A percentile compares a stretch with the other conserved stretches of the same genome.
Evolutionary conservation across 2,329 filamentous ascomycete species (phyloP).

Genomic region (Ceratocystis ficicola): DNA sequence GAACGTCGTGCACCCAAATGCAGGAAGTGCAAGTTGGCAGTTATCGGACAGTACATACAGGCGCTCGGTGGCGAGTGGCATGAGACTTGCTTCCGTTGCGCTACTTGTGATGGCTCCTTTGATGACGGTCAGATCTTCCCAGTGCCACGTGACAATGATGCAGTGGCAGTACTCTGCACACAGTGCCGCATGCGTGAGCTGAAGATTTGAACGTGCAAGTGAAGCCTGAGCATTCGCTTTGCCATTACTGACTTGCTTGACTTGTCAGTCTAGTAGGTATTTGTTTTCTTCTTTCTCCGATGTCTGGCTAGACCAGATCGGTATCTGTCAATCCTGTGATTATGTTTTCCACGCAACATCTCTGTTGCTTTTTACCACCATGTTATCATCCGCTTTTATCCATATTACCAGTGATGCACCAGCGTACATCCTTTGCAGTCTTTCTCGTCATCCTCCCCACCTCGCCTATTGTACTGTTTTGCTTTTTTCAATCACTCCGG

Average conservation of each 20-base stretch:
- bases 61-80: slow-evolving; percentile 92
- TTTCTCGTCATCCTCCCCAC: neutral
- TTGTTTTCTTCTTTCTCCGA: neutral
- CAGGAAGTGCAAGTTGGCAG: slow-evolving; percentile 67
- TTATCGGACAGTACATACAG: slow-evolving; percentile 80
- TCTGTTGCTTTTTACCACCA: neutral
- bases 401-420: neutral
- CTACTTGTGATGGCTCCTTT: slow-evolving; percentile 46
- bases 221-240: neutral
- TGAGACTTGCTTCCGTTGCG: slow-evolving; percentile 77
- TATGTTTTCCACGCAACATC: neutral
- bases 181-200: slow-evolving; percentile 47
- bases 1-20: slow-evolving; percentile 83
- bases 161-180: slow-evolving; percentile 48
- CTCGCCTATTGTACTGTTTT: slow-evolving; percentile 7
- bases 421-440: neutral
- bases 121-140: slow-evolving; percentile 55
- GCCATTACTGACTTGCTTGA: neutral
- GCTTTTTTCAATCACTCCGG: neutral
- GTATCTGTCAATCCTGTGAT: neutral
- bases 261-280: slow-evolving; percentile 8
- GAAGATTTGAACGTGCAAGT: slow-evolving; percentile 34
- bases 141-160: slow-evolving; percentile 35
- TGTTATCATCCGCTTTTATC: neutral
- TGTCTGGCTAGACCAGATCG: neutral